Evolutionary conservation across 345 rosid species (phyloP).

Genomic region (Corymbia maculata): DNA sequence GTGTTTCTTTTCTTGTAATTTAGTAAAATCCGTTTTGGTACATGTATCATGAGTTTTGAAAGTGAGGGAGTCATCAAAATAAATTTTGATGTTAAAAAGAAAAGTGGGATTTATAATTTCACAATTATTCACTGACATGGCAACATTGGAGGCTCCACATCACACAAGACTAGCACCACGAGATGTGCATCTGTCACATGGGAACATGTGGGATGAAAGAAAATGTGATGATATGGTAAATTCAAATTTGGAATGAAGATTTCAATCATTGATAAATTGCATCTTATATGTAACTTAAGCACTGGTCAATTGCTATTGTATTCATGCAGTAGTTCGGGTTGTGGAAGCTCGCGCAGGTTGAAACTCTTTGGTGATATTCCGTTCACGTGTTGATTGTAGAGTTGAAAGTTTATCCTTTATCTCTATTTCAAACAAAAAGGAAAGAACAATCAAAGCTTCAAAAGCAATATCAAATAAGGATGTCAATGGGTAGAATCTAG

Average conservation of each 20-base stretch:
- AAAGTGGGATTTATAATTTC: rapidly evolving
- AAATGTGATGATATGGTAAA: not conserved
- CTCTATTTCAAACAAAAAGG: not conserved
- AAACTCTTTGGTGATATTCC: not conserved
- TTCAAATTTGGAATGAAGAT: not conserved
- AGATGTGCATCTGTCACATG: rapidly evolving
- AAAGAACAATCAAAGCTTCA: not conserved
- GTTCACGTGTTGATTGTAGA: not conserved
- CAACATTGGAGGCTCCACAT: rapidly evolving
- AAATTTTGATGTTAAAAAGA: not conserved
- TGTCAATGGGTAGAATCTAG: not conserved
- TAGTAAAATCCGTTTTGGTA: not conserved
- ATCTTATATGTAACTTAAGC: not conserved
- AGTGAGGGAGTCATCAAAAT: not conserved
- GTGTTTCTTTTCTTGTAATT: not conserved
- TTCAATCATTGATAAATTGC: not conserved
- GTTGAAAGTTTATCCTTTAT: not conserved
- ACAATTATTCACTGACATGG: not conserved
- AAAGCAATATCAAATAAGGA: not conserved
- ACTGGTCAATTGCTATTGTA: not conserved
- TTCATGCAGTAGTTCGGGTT: not conserved
- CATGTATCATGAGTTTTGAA: not conserved
- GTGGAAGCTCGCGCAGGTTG: not conserved
- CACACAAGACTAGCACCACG: not conserved
- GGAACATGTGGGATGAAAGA: not conserved